Conservation (phyloP, 1,284 basidiomycete species). For the Omphalotus olearius region DNA sequence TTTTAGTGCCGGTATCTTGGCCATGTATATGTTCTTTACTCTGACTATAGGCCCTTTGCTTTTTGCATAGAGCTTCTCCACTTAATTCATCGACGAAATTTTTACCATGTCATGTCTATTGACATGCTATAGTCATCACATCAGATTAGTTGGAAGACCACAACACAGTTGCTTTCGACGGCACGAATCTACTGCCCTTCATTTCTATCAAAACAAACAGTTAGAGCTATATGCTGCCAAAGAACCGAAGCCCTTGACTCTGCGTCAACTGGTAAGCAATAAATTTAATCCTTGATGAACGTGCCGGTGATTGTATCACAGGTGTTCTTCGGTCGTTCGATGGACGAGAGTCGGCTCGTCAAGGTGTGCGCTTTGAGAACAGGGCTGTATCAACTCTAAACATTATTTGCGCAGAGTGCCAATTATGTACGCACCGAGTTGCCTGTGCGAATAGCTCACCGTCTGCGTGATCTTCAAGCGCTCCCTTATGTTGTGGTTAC, state of each 20-base stretch:
- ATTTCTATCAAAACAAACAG: constrained; percentile 85
- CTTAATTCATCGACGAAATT: too few relatives aligned
- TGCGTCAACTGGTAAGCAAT: constrained; percentile 73
- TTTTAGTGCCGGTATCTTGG: neutral
- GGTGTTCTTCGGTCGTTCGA: constrained; percentile 74
- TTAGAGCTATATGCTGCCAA: constrained; percentile 79
- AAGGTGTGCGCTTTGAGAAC: constrained; percentile 38
- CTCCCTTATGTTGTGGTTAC: constrained; percentile 88
- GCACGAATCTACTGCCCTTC: constrained; percentile 45
- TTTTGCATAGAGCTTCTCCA: too few relatives aligned
- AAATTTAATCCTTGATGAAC: constrained; percentile 4
- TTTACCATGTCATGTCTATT: constrained; percentile 1
- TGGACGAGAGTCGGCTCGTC: constrained; percentile 71
- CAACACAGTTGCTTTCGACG: constrained; percentile 16
- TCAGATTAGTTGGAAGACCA: neutral
- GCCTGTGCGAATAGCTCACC: constrained; percentile 84
- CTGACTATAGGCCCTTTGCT: too few relatives aligned
- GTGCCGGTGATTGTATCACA: constrained; percentile 19
- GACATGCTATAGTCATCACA: neutral
- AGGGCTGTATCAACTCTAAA: constrained; percentile 2
- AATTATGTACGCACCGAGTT: constrained; percentile 89
- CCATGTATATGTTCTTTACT: neutral
- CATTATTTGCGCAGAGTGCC: constrained; percentile 52
- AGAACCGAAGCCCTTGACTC: constrained; percentile 69
- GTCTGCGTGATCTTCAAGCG: constrained; percentile 82